phyloP scores from a whole-genome alignment of 495 filamentous ascomycete genomes.

The Aspergillus mulundensis region DNA sequence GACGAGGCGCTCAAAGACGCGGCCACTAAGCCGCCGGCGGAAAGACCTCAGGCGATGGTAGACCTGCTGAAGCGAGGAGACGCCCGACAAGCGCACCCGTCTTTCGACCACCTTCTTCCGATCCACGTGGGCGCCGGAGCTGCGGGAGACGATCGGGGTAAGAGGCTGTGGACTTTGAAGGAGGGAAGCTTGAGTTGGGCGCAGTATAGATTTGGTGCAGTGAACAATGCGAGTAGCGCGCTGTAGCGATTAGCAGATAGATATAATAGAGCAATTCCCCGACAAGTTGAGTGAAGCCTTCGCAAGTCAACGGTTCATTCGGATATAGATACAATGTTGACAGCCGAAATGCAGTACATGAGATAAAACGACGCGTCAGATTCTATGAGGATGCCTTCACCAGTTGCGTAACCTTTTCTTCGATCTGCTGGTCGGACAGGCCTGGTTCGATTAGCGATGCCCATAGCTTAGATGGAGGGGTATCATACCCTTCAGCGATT shows the following conservation, averaged over 20 bases:
- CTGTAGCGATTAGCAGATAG: neutral
- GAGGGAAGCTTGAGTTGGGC: slow-evolving; percentile 72
- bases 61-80: slow-evolving; percentile 58
- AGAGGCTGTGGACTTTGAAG: slow-evolving; percentile 59
- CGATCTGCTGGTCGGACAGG: slow-evolving; percentile 86
- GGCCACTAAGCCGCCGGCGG: slow-evolving; percentile 46
- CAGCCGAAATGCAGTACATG: slow-evolving; percentile 25
- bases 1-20: slow-evolving; percentile 76
- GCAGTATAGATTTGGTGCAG: slow-evolving; percentile 68
- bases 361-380: slow-evolving; percentile 16
- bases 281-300: neutral
- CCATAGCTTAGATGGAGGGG: neutral
- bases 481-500: slow-evolving; percentile 66
- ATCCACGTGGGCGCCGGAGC: slow-evolving; percentile 72
- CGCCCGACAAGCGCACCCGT: slow-evolving; percentile 74
- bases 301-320: slow-evolving; percentile 6
- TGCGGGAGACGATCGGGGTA: slow-evolving; percentile 58
- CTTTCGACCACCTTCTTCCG: slow-evolving; percentile 76
- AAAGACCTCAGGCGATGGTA: slow-evolving; percentile 58
- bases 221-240: slow-evolving; percentile 33
- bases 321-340: slow-evolving; percentile 44
- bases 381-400: slow-evolving; percentile 59
- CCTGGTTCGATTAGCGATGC: slow-evolving; percentile 45
- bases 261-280: neutral
- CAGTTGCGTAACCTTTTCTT: slow-evolving; percentile 76